Base-by-base conservation (phyloP, 352 stramenopile genomes). In the Globisporangium nagaii region DNA sequence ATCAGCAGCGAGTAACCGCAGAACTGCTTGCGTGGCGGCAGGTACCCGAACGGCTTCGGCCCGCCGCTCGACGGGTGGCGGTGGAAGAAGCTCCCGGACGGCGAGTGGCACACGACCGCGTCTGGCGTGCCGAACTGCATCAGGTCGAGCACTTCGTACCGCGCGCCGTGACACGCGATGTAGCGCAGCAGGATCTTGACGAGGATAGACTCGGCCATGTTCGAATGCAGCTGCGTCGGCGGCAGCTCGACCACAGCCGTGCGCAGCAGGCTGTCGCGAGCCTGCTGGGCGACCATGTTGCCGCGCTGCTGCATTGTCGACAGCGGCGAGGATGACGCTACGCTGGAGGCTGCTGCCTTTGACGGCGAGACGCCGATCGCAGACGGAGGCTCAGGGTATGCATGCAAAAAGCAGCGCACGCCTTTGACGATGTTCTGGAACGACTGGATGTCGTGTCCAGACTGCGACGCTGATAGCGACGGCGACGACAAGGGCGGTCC, bases 71-170 rank as follows among this genome's bases (percentile, higher is more conserved):
- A 58, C 22, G 64, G 50, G 17, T 75, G 54, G 9, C 82, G 78
- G 53, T 89, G 79, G 68, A 86, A 91, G 54, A 95, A 95, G 40
- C 76, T 89, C 15, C 85, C 85, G 2, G 73, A 80, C 3, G 65
- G 58, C 40, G 81, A 93, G 62, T 90, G 79, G 24, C 79, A 89
- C 28, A 84, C 79, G n/a, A 95, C 65, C 2, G 85, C 73, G 53
- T 95, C 84, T 0, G 85, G 79, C 27, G 85, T 93, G 11, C 85
- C 85, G 58, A 89, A 93, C 51, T 93, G 80, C 67, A 90, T 78
- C 31, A 95, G 45, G 39, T 95, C 85, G 4, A 86, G 63, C 30
- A 95, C 75, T 24, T 92, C 81, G 51, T 95, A 95, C 8, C 85
- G 79, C 24, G 73, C 76, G 2, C 72, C 72, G 32, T 95, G 85